Base-by-base conservation (phyloP, 2,329 filamentous ascomycete species). In the Drechmeria coniospora region DNA sequence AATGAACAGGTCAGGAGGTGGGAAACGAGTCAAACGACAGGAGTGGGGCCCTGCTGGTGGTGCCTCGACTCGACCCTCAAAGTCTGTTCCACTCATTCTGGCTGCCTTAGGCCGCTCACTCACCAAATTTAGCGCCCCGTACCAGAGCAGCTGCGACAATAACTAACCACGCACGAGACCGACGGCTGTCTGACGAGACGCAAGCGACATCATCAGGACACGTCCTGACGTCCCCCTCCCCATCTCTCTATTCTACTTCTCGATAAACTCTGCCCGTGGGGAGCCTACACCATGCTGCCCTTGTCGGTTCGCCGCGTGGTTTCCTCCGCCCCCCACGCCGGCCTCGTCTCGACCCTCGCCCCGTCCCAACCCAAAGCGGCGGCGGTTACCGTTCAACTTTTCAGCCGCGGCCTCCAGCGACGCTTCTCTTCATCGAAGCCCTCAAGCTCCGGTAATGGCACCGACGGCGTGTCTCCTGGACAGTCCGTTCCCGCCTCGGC, bases 401-500 rank as follows among this genome's bases (percentile, higher is more conserved):
- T 55, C 40, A 42, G 49, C 36, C 48, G 54, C 29, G 41, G 49
- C 34, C 63, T 64, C 39, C 66, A 68, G 50, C 57, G 65, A 41
- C 57, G 68, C 38, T 69, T 59, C 42, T 73, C 68, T 8, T 73
- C 68, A 17, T 73, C 68, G 19, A 74, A 73, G 46, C 66, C 68
- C n/a, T 72, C 67, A 21, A 64, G 63, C 40, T 61, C 67, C n/a
- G 65, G 68, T 35, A 67, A 65, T 40, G 67, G 63, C 8, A 52
- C 65, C 16, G 65, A 57, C 40, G 60, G 61, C 14, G 51, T 63
- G n/a, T 46, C 65, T 6, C 53, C 63, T 26, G 57, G 54, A 23
- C 56, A 63, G 43, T 56, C 58, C 7, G 63, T 70, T 5, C 57
- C 65, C 7, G 46, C 65, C 20, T 57, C 64, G 15, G 47, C 57